Base-by-base conservation (phyloP, 495 filamentous ascomycete species). In the Neurospora tetraspora region DNA sequence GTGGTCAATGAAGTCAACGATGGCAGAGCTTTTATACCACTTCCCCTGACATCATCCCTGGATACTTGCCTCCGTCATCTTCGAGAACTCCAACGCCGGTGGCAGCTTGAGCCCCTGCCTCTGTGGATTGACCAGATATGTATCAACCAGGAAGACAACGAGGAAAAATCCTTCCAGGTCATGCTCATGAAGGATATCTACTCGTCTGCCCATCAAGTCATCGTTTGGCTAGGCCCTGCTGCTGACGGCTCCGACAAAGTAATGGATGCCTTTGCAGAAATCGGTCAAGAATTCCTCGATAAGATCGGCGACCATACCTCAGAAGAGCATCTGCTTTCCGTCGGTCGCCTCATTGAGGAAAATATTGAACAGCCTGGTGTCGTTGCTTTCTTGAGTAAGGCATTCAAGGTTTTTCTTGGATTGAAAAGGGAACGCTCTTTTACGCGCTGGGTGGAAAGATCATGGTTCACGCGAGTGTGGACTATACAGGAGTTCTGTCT, bases 391-490 rank as follows among this genome's bases (percentile, higher is more conserved):
- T 8, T 59, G 23, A 7, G 11, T 0, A 16, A 59, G 4, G 47
- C 47, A 59, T 59, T 3, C 23, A 16, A 59, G 11, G 47, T 59
- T 20, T 0, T 59, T 4, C 4, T 3, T 8, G 5, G 0, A 16
- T 20, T 59, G 12, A 31, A 27, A 0, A 53, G 2, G 20, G 11
- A 53, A 14, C 0, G 1, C 10, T 53, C 0, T 7, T 53, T 5
- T 27, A 12, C 0, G 10, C 20, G 5, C 47, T 59, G 47, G 47
- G 2, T 1, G 11, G 0, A 16, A 27, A 59, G 47, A 31, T 4
- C 47, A 6, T 82, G 80, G 79, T 82, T 81, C 71, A 53, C 38
- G 11, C 73, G 80, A 2, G 77, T 76, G 9, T 82, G 78, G 78
- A 74, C 79, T 68, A 74, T 81, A 8, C 80, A 81, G 45, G 77